Conservation (phyloP, 441 rosid species). For the Kokia cookei region DNA sequence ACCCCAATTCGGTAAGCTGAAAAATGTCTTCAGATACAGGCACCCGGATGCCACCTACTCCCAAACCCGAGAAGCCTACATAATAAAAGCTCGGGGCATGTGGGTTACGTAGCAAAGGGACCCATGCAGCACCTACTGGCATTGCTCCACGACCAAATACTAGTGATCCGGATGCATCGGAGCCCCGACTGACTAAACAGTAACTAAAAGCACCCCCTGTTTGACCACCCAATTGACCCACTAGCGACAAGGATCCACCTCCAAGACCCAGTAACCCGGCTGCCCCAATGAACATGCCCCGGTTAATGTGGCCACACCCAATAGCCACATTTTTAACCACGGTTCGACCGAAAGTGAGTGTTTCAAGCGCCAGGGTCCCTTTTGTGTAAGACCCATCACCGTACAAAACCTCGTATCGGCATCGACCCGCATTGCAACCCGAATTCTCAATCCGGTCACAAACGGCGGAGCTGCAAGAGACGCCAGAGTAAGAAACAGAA, state of each 20-base stretch:
- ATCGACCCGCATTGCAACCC: constrained; percentile 71
- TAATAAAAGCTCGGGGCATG: constrained; percentile 72
- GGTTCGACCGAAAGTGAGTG: constrained; percentile 58
- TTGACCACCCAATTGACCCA: constrained; percentile 81
- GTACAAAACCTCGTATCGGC: constrained; percentile 79
- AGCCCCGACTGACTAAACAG: constrained; percentile 72
- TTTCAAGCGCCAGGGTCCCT: constrained; percentile 72
- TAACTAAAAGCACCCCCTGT: constrained; percentile 85
- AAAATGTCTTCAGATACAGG: constrained; percentile 54
- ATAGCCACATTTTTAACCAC: constrained; percentile 63
- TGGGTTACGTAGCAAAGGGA: constrained; percentile 72
- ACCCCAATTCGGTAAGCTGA: constrained; percentile 44
- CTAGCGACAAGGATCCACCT: constrained; percentile 80
- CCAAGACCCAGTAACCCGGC: constrained; percentile 90
- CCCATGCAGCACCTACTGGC: constrained; percentile 93
- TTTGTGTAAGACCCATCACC: constrained; percentile 95
- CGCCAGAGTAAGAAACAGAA: constrained; percentile 70
- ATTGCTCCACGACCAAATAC: constrained; percentile 73
- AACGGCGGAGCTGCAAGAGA: constrained; percentile 65
- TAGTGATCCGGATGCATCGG: constrained; percentile 55
- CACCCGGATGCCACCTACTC: constrained; percentile 61
- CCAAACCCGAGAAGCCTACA: constrained; percentile 71
- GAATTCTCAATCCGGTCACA: constrained; percentile 71
- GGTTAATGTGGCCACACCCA: constrained; percentile 77
- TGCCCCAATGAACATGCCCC: constrained; percentile 88